These are phyloP conservation scores for Wallemia mellicola DNA, from an alignment of 1,284 basidiomycete genomes.

Conservation along the genomic window DNA sequence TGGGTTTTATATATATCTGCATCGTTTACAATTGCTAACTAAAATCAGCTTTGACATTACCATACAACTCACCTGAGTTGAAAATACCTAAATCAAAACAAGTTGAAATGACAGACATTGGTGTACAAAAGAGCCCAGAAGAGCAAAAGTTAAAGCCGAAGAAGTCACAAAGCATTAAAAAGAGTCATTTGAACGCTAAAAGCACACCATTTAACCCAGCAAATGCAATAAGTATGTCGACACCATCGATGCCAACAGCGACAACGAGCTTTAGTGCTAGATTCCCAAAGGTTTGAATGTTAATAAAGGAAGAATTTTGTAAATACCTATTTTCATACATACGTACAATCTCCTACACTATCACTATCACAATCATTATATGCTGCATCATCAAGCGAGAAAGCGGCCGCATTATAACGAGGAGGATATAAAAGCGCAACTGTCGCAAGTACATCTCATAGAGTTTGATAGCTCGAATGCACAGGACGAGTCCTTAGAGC, in stretches of 20 bases:
- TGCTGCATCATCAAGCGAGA: not conserved
- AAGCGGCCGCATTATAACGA: not conserved
- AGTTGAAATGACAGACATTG: not conserved
- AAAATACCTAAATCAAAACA: not conserved
- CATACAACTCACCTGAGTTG: not conserved
- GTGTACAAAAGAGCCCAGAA: not conserved
- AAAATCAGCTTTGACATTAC: not conserved
- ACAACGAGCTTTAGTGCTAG: not conserved
- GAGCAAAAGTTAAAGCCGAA: not conserved
- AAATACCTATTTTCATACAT: not conserved
- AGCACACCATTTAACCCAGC: not conserved
- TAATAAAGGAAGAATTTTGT: not conserved
- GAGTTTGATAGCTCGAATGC: not conserved
- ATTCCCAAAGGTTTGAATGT: not conserved
- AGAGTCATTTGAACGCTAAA: not conserved
- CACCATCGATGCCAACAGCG: not conserved
- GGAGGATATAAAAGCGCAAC: not conserved
- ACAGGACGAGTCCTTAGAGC: conserved; percentile 47
- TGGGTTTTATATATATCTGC: conserved; percentile 10
- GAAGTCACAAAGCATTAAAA: not conserved
- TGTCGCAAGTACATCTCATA: conserved; percentile 1
- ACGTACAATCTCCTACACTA: too few relatives aligned
- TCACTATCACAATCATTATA: not conserved
- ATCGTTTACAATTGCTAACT: not conserved
- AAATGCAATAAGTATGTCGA: not conserved